A percentile compares a stretch with the other conserved stretches of the same genome.
Evolutionary conservation across 2,329 filamentous ascomycete genomes (phyloP).

Genomic region (Paraphoma chrysanthemicola): DNA sequence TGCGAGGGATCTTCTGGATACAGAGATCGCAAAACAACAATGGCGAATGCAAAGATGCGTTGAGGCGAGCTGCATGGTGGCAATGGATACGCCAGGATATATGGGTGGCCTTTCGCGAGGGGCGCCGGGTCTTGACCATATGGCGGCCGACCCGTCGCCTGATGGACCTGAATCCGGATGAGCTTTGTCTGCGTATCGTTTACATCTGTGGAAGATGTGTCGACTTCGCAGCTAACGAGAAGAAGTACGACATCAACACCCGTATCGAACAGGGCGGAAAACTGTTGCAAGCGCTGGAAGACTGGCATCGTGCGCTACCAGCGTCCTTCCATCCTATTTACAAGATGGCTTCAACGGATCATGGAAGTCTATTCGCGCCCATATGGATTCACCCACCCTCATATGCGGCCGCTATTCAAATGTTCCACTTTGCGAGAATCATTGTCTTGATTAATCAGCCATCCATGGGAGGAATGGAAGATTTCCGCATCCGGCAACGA

Average conservation of each 20-base stretch:
- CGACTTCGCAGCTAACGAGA: constrained; percentile 64
- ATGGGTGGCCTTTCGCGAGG: constrained; percentile 69
- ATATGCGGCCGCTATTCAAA: constrained; percentile 57
- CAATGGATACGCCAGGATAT: constrained; percentile 71
- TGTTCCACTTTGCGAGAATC: constrained; percentile 61
- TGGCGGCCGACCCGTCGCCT: constrained; percentile 63
- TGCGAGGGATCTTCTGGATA: constrained; percentile 72
- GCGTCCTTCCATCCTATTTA: constrained; percentile 55
- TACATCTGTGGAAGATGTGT: constrained; percentile 65
- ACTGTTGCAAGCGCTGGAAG: constrained; percentile 57
- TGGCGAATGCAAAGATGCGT: constrained; percentile 61
- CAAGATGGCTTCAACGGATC: constrained; percentile 14
- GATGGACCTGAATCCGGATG: constrained; percentile 58
- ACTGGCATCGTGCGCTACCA: constrained; percentile 58
- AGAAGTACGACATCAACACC: constrained; percentile 51
- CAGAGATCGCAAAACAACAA: constrained; percentile 68
- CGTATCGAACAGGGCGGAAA: constrained; percentile 57
- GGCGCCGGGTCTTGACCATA: constrained; percentile 63
- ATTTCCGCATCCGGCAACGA: constrained; percentile 55
- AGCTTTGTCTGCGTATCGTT: constrained; percentile 61
- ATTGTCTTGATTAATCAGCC: constrained; percentile 62
- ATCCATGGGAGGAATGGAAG: constrained; percentile 57
- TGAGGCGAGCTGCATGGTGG: constrained; percentile 69
- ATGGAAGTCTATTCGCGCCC: constrained; percentile 21
- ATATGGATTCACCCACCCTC: constrained; percentile 42